These are phyloP conservation scores for Aspergillus sp. DNA, from an alignment of 2,329 filamentous ascomycete species.

Conservation along the genomic window DNA sequence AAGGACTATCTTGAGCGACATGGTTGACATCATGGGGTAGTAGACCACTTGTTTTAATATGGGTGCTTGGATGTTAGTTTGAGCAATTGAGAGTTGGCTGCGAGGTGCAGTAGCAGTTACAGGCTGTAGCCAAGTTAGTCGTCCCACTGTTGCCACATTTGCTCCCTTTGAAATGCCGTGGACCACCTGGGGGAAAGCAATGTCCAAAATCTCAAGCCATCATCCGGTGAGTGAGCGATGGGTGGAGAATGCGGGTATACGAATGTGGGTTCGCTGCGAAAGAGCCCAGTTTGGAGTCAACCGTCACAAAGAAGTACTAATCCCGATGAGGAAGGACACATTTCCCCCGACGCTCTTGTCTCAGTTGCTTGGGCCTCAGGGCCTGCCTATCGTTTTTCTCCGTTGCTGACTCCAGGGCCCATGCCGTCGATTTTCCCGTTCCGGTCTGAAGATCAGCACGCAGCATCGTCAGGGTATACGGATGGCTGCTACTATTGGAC, in stretches of 20 bases:
- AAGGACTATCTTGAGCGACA: not conserved
- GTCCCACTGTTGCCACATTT: no score
- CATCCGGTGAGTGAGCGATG: not conserved
- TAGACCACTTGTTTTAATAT: no score
- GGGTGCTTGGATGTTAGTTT: no score
- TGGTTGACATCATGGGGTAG: no score
- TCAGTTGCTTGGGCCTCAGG: not conserved
- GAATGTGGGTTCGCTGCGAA: not conserved
- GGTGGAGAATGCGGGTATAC: not conserved
- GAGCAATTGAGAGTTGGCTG: no score
- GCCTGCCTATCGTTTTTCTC: not conserved
- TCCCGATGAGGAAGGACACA: constrained; percentile 3
- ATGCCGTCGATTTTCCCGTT: not conserved
- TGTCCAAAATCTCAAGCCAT: not conserved
- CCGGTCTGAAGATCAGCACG: not conserved
- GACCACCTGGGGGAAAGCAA: not conserved
- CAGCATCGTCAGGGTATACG: not conserved
- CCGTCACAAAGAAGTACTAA: not conserved
- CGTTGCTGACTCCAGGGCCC: not conserved
- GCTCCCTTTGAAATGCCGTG: no score
- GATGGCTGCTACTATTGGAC: not conserved
- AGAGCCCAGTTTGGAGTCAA: not conserved
- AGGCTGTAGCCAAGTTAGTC: no score
- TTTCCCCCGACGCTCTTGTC: not conserved
- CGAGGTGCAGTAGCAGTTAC: no score